Evolutionary conservation across 148 eudicot species (phyloP).

Genomic region (Vaccinium corymbosum): DNA sequence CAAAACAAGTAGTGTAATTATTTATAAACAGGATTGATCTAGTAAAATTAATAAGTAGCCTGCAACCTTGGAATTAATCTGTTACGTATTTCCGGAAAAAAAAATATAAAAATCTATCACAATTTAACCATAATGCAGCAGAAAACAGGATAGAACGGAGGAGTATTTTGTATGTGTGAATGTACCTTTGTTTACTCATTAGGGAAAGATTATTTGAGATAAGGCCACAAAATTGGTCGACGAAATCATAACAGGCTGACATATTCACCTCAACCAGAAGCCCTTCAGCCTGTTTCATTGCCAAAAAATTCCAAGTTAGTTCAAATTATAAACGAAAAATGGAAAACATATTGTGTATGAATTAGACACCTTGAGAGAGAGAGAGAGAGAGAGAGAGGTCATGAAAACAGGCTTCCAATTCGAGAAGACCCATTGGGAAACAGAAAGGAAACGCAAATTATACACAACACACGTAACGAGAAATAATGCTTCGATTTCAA

Average conservation of each 20-base stretch:
- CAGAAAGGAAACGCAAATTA: not conserved
- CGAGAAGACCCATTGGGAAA: not conserved
- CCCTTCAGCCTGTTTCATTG: conserved; percentile 55
- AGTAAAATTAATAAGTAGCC: not conserved
- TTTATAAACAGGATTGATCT: not conserved
- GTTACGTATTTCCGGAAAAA: no score
- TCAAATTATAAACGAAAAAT: not conserved
- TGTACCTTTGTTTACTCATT: conserved; percentile 66
- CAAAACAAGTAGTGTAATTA: not conserved
- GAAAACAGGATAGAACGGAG: not conserved
- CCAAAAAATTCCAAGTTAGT: not conserved
- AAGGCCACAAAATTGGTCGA: conserved; percentile 51
- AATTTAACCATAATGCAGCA: not conserved
- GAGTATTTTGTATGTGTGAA: no score
- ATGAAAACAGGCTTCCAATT: not conserved
- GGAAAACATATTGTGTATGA: not conserved
- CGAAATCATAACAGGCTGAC: conserved; percentile 55
- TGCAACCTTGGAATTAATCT: no score
- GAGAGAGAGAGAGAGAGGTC: not conserved
- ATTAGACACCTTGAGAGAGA: not conserved
- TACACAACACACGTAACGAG: not conserved
- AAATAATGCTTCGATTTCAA: not conserved
- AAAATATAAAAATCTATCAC: no score
- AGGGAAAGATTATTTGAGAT: conserved; percentile 39
- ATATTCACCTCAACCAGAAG: conserved; percentile 54